Evolutionary conservation across 192 early-diverging fungal species (phyloP).

Genomic region (Phycomyces nitens): DNA sequence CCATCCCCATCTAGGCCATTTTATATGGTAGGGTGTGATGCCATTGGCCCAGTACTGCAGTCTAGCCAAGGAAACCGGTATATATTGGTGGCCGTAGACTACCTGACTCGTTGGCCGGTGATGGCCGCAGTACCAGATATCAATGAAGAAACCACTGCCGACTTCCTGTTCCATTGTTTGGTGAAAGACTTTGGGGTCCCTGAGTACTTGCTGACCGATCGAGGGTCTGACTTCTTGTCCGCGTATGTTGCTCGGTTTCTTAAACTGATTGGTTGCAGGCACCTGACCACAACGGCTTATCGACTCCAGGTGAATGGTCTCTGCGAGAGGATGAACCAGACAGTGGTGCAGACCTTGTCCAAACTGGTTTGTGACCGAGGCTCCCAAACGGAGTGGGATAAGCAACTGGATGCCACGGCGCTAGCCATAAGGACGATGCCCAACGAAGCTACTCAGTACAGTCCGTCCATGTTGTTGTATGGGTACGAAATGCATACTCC

Average conservation of each 20-base stretch:
- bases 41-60: background rate
- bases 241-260: background rate
- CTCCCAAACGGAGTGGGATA: background rate
- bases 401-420: background rate
- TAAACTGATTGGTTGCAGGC: background rate
- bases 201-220: constrained; percentile 11
- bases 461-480: constrained; percentile 10
- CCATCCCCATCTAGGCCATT: constrained; percentile 1
- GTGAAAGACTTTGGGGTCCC: constrained; percentile 15
- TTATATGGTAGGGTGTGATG: constrained; percentile 14
- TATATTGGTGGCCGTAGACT: constrained; percentile 26
- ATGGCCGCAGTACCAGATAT: constrained; percentile 4
- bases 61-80: constrained; percentile 7
- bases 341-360: constrained; percentile 15
- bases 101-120: constrained; percentile 27
- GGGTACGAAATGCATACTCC: constrained; percentile 18
- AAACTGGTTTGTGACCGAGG: constrained; percentile 4
- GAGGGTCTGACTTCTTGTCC: constrained; percentile 14
- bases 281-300: constrained; percentile 13
- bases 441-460: constrained; percentile 13
- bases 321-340: constrained; percentile 20
- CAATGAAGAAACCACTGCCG: background rate
- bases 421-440: constrained; percentile 12
- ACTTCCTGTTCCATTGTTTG: background rate
- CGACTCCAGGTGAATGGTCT: constrained; percentile 21